phyloP scores from a whole-genome alignment of 1,284 basidiomycete genomes.

The Fomitopsis palustris region DNA sequence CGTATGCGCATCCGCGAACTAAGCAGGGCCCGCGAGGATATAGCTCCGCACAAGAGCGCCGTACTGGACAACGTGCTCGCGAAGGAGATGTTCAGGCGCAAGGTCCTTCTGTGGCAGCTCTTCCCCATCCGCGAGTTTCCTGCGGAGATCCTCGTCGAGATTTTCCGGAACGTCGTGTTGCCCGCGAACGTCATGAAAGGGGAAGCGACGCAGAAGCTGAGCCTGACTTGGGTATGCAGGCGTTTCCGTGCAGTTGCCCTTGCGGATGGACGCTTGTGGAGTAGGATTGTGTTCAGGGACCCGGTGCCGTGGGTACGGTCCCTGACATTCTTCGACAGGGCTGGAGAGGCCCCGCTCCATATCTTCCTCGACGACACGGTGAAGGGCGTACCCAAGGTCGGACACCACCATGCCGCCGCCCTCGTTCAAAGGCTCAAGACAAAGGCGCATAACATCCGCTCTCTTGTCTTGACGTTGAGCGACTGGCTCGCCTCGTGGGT shows the following conservation, averaged over 20 bases:
- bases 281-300: conserved; percentile 45
- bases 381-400: neutral
- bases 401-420: neutral
- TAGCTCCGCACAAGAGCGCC: conserved; percentile 1
- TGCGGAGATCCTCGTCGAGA: conserved; percentile 56
- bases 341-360: conserved; percentile 49
- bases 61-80: conserved; percentile 14
- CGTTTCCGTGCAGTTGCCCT: conserved; percentile 31
- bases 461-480: conserved; percentile 50
- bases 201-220: conserved; percentile 30
- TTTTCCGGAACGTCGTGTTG: conserved; percentile 56
- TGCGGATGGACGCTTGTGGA: conserved; percentile 21
- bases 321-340: conserved; percentile 49
- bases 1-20: conserved; percentile 14
- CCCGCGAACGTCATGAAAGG: conserved; percentile 32
- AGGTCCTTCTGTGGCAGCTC: conserved; percentile 36
- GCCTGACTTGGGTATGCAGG: conserved; percentile 54
- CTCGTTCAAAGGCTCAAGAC: neutral
- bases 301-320: conserved; percentile 45
- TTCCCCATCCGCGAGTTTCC: conserved; percentile 64
- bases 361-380: conserved; percentile 49
- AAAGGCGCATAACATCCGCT: conserved; percentile 40
- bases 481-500: conserved; percentile 44
- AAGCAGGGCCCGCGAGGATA: conserved; percentile 17
- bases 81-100: conserved; percentile 17